Evolutionary conservation across 1,284 basidiomycete species (phyloP), one percentile per base, ranked within the genome.

Genomic region (Cryptococcus sp.): DNA sequence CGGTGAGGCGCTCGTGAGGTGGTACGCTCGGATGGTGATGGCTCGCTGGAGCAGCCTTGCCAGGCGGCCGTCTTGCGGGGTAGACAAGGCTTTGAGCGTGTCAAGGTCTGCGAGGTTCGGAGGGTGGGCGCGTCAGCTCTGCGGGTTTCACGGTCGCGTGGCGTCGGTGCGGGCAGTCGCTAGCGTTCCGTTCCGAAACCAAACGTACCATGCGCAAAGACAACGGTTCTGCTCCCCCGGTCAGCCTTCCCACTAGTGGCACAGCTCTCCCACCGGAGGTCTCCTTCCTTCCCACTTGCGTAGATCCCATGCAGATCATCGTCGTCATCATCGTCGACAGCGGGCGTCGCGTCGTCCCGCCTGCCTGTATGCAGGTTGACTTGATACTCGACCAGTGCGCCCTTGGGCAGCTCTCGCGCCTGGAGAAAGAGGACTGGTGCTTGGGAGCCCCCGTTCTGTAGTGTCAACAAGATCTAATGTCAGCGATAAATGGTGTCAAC

Each of bases 361-460:
- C 71, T 61, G 13, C 75, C 77, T 1, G 77, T 77, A 54, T 78
- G 75, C 20, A 72, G 56, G 21, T 77, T 73, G 16, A 78, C 69
- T 65, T 82, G 81, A 67, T 77, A 81, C 64, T 82, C 81, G 15
- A 81, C 72, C 43, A 77, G 62, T 2, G 91, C 91, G 50, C 80
- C 82, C 65, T 87, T 89, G 0, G 93, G 93, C 12, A 97, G 78
- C 47, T 83, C 81, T 45, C 83, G 82, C 0, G 91, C 85, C 9
- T 82, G 82, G 0, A 87, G 76, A 65, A 89, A 87, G 8, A 92
- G 68, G 0, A 84, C 82, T 3, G 88, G 85, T 1, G 68, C 61
- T 62, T 61, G 38, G 12, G 33, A 16, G 43, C 59, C 71, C 9
- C 49, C 65, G 44, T 68, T 68, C 72, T 72, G 55, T 3, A 8